Evolutionary conservation across 2,329 filamentous ascomycete species (phyloP), one percentile per base, ranked within the genome.

Genomic region (Metarhizium album): DNA sequence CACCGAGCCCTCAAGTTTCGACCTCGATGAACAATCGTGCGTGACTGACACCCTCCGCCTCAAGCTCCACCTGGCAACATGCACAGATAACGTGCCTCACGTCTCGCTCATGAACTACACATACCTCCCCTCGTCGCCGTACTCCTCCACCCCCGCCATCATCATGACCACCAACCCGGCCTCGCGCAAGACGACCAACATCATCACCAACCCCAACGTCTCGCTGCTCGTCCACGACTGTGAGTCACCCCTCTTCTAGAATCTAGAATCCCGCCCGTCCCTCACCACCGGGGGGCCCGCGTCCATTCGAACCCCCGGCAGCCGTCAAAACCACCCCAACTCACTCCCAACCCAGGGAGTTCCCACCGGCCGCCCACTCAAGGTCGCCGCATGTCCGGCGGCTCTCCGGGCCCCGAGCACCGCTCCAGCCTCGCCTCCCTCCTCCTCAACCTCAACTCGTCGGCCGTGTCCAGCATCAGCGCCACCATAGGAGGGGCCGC

Each of bases 61-160:
- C 40, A 22, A 95, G 90, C 88, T 98, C 58, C 93, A 98, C 69
- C 85, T 98, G 49, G 90, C 93, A 60, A 98, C 93, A 51, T 94
- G 87, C 67, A 82, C 82, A 59, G 77, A 86, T 58, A 86, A 93
- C 62, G 75, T 83, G 56, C 93, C 93, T 9, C 89, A 97, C 67
- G 88, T 97, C 58, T 94, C 90, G 37, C 82, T 98, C 57, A 98
- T 98, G 93, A 96, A 95, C 74, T 97, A 97, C 74, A 97, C 93
- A 63, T 97, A 96, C 71, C 85, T 98, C 22, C 86, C 90, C 38
- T 82, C 78, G 5, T 87, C 86, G 16, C 83, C 82, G 38, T 85
- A 82, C 67, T 78, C 80, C 38, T 64, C 76, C 48, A 70, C 73
- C n/a, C 84, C 89, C n/a, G 86, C 90, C 56, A 94, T 97, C 64